Evolutionary conservation across 2,329 filamentous ascomycete species (phyloP), one percentile per base, ranked within the genome.

Genomic region (Pezicula neosporulosa): DNA sequence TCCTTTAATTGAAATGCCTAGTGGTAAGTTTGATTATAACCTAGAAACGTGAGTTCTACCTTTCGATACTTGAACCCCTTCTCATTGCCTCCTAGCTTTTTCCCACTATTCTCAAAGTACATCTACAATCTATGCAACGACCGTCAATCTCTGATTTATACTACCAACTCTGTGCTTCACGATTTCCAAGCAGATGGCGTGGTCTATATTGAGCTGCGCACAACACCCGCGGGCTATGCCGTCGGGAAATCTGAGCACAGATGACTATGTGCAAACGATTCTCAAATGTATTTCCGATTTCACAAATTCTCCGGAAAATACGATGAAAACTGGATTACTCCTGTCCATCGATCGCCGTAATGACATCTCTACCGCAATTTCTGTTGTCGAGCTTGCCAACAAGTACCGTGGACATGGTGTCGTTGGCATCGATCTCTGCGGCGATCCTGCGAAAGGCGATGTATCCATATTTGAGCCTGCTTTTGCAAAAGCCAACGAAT

Each of bases 371-470:
- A 80, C 87, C 56, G 89, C 89, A 0, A 62, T 73, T n/a, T 74
- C 84, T 53, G 80, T 85, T 3, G 76, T 92, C 21, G 70, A 77
- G 16, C 75, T 94, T 1, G 87, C 87, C 1, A 66, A 78, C 44
- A 70, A 72, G 52, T 80, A 84, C 64, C 70, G 68, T 13, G 56
- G 61, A 36, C 63, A 68, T 4, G 81, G 82, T 16, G 80, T 93
- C 4, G 85, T 93, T 1, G 89, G 84, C 13, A 68, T 94, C 19
- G 90, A 94, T 63, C 78, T 94, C 18, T 93, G 89, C 67, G 90
- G 90, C 16, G 83, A 95, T 62, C 89, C 89, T 1, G 72, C 77
- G 0, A 76, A 74, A 56, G 83, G 84, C 9, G 77, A 83, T 46
- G 73, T 92, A 18, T 69, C 74, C 15, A 68, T 80, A 6, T 87